A percentile compares a stretch with the other conserved stretches of the same genome.
phyloP scores from a whole-genome alignment of 2,329 filamentous ascomycete species.

The Clonostachys solani region DNA sequence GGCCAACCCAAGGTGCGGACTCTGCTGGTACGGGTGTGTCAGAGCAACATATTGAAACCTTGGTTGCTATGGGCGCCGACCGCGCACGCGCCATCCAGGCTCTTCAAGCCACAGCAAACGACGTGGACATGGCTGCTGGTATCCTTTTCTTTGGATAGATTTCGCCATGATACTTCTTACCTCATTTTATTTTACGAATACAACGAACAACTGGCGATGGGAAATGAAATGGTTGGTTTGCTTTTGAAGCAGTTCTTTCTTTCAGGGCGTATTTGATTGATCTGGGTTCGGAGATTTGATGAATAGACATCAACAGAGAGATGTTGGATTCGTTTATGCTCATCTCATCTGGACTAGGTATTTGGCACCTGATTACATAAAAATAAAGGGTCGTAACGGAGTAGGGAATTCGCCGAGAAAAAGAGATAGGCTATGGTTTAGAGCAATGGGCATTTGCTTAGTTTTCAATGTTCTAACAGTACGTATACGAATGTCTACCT shows the following conservation, averaged over 20 bases:
- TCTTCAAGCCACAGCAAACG: slow-evolving; percentile 76
- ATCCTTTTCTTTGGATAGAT: slow-evolving; percentile 53
- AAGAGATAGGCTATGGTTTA: background rate
- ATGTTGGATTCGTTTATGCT: too few species aligned
- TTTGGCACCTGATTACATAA: too few species aligned
- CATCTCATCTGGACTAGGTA: too few species aligned
- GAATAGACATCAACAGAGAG: too few species aligned
- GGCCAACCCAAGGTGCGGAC: slow-evolving; percentile 4
- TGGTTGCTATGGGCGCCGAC: slow-evolving; percentile 74
- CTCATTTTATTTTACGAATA: too few species aligned
- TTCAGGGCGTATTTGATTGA: too few species aligned
- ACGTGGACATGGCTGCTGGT: slow-evolving; percentile 84
- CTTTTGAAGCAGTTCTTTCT: too few species aligned
- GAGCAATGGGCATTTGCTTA: background rate
- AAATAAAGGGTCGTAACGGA: too few species aligned
- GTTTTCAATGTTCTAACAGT: background rate
- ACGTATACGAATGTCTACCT: slow-evolving; percentile 38
- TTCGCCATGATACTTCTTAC: too few species aligned
- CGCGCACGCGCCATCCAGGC: slow-evolving; percentile 74
- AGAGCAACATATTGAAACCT: slow-evolving; percentile 67
- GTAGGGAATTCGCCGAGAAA: background rate
- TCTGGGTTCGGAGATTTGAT: too few species aligned
- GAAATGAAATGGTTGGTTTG: too few species aligned
- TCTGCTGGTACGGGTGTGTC: slow-evolving; percentile 32
- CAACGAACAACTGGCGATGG: too few species aligned